Evolutionary conservation across 139 green algal species (phyloP).

Genomic region (Pycnococcus provasolii): DNA sequence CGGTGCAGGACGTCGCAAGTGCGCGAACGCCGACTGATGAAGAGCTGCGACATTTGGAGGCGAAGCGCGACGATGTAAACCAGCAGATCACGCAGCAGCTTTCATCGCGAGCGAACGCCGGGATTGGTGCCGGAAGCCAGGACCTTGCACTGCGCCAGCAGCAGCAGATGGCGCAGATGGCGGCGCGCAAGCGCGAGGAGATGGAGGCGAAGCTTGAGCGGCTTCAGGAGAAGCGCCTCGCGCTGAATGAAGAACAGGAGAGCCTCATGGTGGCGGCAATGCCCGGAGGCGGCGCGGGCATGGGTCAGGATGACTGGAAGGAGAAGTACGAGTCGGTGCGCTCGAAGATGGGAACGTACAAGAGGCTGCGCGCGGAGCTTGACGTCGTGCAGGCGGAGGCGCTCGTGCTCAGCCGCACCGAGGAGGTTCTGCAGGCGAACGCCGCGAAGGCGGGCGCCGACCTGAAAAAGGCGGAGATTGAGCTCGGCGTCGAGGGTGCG

Average conservation of each 20-base stretch:
- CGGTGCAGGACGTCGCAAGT: not conserved
- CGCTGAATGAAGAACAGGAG: not conserved
- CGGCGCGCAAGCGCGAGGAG: not conserved
- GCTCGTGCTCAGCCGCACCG: not conserved
- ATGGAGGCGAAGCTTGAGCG: not conserved
- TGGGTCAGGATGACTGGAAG: not conserved
- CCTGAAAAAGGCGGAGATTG: not conserved
- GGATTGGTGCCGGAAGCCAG: not conserved
- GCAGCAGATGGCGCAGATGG: constrained; percentile 14
- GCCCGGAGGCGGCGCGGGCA: not conserved
- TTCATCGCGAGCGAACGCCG: not conserved
- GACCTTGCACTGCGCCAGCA: constrained; percentile 13
- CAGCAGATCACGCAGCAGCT: not conserved
- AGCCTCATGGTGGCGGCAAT: too few relatives aligned
- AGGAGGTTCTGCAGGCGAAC: not conserved
- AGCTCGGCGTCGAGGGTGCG: not conserved
- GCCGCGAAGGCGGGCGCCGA: not conserved
- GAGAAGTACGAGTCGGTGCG: not conserved
- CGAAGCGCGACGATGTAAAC: not conserved
- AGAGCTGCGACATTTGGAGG: not conserved
- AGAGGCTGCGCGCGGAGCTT: not conserved
- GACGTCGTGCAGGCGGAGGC: not conserved
- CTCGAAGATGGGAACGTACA: not conserved
- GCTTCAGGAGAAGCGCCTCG: not conserved
- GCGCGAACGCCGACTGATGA: not conserved